Evolutionary conservation across 441 rosid genomes (phyloP).

Genomic region (Populus hybrid): DNA sequence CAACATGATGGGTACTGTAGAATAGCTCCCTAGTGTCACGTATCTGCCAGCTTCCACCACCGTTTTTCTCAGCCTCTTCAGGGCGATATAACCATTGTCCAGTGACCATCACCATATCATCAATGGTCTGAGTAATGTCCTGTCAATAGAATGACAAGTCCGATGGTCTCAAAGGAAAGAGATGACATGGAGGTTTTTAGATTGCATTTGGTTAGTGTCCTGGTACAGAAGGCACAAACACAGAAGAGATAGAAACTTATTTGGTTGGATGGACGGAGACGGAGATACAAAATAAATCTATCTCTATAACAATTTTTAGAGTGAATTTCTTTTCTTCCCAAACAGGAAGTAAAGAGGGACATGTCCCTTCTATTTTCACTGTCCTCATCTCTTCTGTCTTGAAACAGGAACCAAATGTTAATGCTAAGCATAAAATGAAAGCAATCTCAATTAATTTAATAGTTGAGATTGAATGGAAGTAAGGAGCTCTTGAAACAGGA

Average conservation of each 20-base stretch:
- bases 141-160: slow-evolving; percentile 20
- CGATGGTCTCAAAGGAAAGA: not conserved
- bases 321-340: too few relatives aligned
- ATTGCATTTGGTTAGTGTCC: not conserved
- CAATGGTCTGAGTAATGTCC: slow-evolving; percentile 62
- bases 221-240: not conserved
- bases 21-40: slow-evolving; percentile 75
- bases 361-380: too few relatives aligned
- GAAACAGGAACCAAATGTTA: too few relatives aligned
- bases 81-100: slow-evolving; percentile 97
- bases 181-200: not conserved
- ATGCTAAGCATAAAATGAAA: not conserved
- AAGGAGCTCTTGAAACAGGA: too few relatives aligned
- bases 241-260: too few relatives aligned
- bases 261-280: too few relatives aligned
- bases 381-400: too few relatives aligned
- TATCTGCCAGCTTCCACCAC: slow-evolving; percentile 87
- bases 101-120: slow-evolving; percentile 60
- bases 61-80: slow-evolving; percentile 79
- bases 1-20: slow-evolving; percentile 84
- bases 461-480: too few relatives aligned
- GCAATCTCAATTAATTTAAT: not conserved
- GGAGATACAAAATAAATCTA: too few relatives aligned
- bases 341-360: too few relatives aligned
- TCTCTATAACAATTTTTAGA: too few relatives aligned